Base-by-base conservation (phyloP, 169 alveolate species). In the Cryptosporidium meleagridis region DNA sequence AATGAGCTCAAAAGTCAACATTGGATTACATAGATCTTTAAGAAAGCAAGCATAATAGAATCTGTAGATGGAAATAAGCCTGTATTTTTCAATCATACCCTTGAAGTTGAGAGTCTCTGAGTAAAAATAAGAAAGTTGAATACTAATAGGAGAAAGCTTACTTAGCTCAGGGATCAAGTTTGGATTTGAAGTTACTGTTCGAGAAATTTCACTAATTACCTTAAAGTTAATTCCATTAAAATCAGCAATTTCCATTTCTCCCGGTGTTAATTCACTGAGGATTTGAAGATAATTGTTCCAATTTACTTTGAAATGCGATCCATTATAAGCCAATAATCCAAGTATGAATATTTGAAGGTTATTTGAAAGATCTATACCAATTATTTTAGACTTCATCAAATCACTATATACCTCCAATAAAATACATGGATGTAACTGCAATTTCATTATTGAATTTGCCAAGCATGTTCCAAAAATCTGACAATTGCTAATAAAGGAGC, bases 181-280 rank as follows among this genome's bases (percentile, higher is more conserved):
- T 23, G 75, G 18, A 31, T 41, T 31, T 9, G 45, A 44, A 26
- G 51, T 65, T 16, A 62, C 65, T 2, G 67, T 44, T 39, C 44
- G 16, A 18, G 16, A 16, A 23, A 65, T 80, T 23, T 80, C 51
- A 23, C 65, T 29, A 3, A 80, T 59, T 62, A 80, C 26, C n/a
- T 59, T 26, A 29, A 62, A 45, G 31, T 45, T 65, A 7, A 80
- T 39, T 26, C 89, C 89, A 39, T 62, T 41, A 10, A 80, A 44
- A 21, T 80, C 89, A 4, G 89, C 89, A 62, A 80, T 62, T n/a
- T 21, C 39, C 35, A 80, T n/a, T 48, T 80, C 89, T 14, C n/a
- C 48, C 1, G 26, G 21, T 14, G 69, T 45, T n/a, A 80, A 23
- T 18, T 62, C 75, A 26, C 68, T 65, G 45, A 80, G 62, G 18